phyloP scores from a whole-genome alignment of 805 yeast species.

The Pichia sporocuriosa region DNA sequence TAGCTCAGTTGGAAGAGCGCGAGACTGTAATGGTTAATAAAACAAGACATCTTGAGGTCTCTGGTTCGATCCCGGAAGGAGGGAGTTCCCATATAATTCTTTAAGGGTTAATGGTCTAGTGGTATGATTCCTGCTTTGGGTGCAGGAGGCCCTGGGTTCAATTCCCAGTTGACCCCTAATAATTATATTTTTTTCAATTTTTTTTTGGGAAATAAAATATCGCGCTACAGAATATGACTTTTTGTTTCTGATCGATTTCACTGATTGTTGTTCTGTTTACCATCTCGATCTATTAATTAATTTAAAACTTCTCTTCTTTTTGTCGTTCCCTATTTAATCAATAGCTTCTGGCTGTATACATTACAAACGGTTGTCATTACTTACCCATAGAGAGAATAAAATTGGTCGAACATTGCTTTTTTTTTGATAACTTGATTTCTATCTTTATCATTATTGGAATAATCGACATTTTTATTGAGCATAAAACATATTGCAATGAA shows the following conservation, averaged over 20 bases:
- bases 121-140: slow-evolving; percentile 55
- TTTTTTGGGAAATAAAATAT: too few species aligned
- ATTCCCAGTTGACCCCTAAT: slow-evolving; percentile 37
- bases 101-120: slow-evolving; percentile 39
- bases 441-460: too few species aligned
- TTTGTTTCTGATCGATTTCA: neutral
- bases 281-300: neutral
- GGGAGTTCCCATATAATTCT: slow-evolving; percentile 5
- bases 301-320: too few species aligned
- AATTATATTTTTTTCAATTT: neutral
- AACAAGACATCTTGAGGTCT: slow-evolving; percentile 18
- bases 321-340: too few species aligned
- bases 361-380: too few species aligned
- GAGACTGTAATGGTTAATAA: slow-evolving; percentile 15
- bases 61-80: slow-evolving; percentile 18
- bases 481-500: neutral
- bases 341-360: too few species aligned
- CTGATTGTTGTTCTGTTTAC: too few species aligned
- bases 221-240: neutral
- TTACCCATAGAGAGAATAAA: too few species aligned
- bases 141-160: slow-evolving; percentile 52
- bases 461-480: too few species aligned
- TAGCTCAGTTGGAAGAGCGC: slow-evolving; percentile 22
- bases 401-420: too few species aligned
- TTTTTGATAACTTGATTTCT: too few species aligned